Evolutionary conservation across 2,329 filamentous ascomycete species (phyloP).

Genomic region (Calonectria multiphialidica): DNA sequence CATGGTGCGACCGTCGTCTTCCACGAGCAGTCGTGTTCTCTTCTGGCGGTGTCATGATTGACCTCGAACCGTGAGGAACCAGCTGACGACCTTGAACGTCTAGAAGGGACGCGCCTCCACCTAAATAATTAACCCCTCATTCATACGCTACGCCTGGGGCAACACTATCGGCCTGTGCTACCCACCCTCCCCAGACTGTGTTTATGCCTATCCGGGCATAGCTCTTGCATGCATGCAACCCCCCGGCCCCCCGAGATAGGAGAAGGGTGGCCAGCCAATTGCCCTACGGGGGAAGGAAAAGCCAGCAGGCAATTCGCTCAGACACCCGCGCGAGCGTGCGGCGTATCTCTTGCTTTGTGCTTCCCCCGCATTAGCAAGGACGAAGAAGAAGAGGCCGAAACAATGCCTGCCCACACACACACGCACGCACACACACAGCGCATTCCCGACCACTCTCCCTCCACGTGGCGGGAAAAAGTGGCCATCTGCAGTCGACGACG

Average conservation of each 20-base stretch:
- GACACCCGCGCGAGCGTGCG: neutral
- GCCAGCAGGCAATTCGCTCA: neutral
- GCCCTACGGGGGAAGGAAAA: neutral
- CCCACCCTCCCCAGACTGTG: conserved; percentile 6
- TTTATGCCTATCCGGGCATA: conserved; percentile 5
- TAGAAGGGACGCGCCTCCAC: conserved; percentile 32
- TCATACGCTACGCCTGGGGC: conserved; percentile 1
- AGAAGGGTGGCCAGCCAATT: neutral
- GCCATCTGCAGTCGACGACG: conserved; percentile 3
- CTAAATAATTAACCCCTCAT: conserved; percentile 23
- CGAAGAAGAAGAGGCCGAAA: neutral
- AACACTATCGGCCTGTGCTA: conserved; percentile 13
- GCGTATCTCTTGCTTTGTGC: neutral
- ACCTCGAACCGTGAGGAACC: conserved; percentile 21
- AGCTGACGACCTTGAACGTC: conserved; percentile 20
- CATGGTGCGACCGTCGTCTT: conserved; percentile 55
- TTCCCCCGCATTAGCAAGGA: neutral
- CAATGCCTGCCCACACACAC: conserved; percentile 3
- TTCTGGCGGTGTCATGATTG: conserved; percentile 48
- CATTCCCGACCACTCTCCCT: neutral
- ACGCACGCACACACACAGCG: no score
- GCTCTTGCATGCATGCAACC: neutral
- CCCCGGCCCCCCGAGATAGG: conserved; percentile 5
- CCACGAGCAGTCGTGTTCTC: conserved; percentile 47
- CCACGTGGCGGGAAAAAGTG: conserved; percentile 4